Evolutionary conservation across 1,139 yeast genomes (phyloP), one percentile per base, ranked within the genome.

Genomic region (Kodamaea derodonti): DNA sequence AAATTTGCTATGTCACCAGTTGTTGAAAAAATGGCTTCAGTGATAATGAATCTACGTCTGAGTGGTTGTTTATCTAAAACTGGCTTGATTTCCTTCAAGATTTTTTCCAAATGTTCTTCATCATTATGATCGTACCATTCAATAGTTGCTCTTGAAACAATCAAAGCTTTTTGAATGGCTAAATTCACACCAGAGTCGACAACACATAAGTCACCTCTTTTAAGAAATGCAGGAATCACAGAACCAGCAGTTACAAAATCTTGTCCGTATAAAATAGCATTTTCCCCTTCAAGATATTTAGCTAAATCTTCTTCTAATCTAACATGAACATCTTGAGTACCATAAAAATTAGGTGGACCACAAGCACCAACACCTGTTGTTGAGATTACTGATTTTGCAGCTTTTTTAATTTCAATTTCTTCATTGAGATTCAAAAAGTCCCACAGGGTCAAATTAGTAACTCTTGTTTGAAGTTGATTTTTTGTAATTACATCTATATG

Each of bases 281-380:
- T 75, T 45, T 86, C 95, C 5, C 86, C 73, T 17, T 84, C 88
- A 45, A 90, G 74, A 51, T 80, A 92, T 25, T 64, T 58, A 7
- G 96, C 80, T 44, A 92, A 64, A 45, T 80, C 83, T 48, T 80
- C 80, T 57, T 90, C 95, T 43, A 87, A 71, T 48, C 83, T 71
- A 39, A 81, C 82, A 53, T 92, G 98, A 24, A 82, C 88, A 55
- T 88, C 97, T 60, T 88, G 97, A 44, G 92, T 84, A 41, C 98
- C 99, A 59, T 90, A 92, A 51, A 92, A 92, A 40, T 95, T 95
- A 28, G 97, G 95, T 3, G 99, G 97, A 20, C 97, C 97, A 68
- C 99, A 92, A 1, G 97, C 94, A 43, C 99, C 98, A 33, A 92
- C 97, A 52, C 99, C 99, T 38, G 84, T 79, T 37, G 70, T 69